Evolutionary conservation across 305 asterid genomes (phyloP), one percentile per base, ranked within the genome.

Genomic region (Fraxinus sp.): DNA sequence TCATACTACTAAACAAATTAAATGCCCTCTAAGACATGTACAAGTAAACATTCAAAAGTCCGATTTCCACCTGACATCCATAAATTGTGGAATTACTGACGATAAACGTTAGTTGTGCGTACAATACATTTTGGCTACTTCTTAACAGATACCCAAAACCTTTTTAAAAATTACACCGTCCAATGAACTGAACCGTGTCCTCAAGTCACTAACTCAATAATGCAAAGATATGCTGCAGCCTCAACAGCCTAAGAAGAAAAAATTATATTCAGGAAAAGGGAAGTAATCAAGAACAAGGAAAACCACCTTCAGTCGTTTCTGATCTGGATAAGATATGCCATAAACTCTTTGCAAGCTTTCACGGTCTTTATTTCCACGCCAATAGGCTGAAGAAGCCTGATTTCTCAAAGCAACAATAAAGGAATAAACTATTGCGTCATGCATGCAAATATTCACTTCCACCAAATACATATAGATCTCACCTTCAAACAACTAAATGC

Each of bases 281-380:
- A 28, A 72, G 81, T 52, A 46, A 77, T 57, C 43, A 78, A 52
- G 26, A 62, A 72, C 24, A 82, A 35, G 79, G 39, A 87, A 75
- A 72, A 72, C 83, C 83, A 94, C 99, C 98, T 96, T 96, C 85
- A 96, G 86, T 16, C 93, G 96, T 84, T 94, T 96, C 87, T 91
- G 95, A 75, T 96, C 99, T 2, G 93, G 95, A 86, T 81, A 96
- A 57, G 99, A 96, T 89, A 96, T 96, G 66, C 99, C 98, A 87
- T 96, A 96, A 52, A 96, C 98, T 89, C 99, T 92, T 89, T 96
- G 99, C 95, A 96, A 84, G 93, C 98, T 96, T 87, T 96, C 99
- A 73, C 98, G 97, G 80, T 92, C 97, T 88, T 92, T 93, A 80
- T 94, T 91, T 76, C 98, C 99, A 71, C 98, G 97, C 98, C 99